These are phyloP conservation scores for Phaffomyces thermotolerans DNA, from an alignment of 805 yeast species.

Conservation along the genomic window DNA sequence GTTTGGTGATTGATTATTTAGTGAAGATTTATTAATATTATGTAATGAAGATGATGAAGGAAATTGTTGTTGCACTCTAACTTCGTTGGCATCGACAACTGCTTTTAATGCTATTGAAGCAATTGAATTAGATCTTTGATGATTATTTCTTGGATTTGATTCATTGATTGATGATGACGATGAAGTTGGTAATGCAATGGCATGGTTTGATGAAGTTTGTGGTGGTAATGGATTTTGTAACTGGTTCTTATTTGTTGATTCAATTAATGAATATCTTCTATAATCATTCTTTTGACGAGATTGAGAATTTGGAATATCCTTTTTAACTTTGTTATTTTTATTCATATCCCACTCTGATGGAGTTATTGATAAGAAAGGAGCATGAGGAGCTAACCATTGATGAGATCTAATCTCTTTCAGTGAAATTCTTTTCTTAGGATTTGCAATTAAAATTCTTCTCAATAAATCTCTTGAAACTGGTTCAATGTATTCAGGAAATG, in stretches of 20 bases:
- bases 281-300: conserved; percentile 15
- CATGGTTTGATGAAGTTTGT: conserved; percentile 59
- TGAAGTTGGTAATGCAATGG: conserved; percentile 39
- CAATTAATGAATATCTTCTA: conserved; percentile 38
- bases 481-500: conserved; percentile 89
- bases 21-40: conserved; percentile 10
- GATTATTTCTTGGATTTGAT: conserved; percentile 17
- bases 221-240: conserved; percentile 53
- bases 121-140: conserved; percentile 33
- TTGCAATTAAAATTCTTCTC: conserved; percentile 75
- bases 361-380: conserved; percentile 71
- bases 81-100: conserved; percentile 56
- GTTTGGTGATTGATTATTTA: conserved; percentile 4
- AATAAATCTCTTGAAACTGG: conserved; percentile 88
- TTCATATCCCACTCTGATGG: conserved; percentile 83
- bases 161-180: conserved; percentile 26
- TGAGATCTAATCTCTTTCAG: conserved; percentile 70
- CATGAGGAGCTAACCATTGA: conserved; percentile 84
- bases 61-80: conserved; percentile 14
- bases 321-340: conserved; percentile 16
- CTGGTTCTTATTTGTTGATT: conserved; percentile 33
- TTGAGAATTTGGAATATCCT: not conserved
- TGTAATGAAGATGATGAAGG: conserved; percentile 20
- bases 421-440: conserved; percentile 69
- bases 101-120: conserved; percentile 70